phyloP scores from a whole-genome alignment of 176 grass and related monocot species.

The Metroxylon sagu region DNA sequence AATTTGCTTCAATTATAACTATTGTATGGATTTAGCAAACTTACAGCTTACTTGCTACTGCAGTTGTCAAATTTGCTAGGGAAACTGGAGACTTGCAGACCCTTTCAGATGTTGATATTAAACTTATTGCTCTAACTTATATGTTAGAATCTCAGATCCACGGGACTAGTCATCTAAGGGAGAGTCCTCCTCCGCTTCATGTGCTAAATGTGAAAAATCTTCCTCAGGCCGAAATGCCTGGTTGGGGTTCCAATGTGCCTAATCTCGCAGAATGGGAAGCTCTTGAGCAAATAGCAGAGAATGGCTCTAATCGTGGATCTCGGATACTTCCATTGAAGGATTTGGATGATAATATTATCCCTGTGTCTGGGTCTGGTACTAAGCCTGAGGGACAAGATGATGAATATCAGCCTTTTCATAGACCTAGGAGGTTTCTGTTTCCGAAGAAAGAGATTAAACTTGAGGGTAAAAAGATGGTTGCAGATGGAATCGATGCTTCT shows the following conservation, averaged over 20 bases:
- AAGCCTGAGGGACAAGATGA: constrained; percentile 24
- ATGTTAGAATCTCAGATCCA: constrained; percentile 87
- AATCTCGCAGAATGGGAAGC: constrained; percentile 86
- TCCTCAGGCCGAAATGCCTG: constrained; percentile 47
- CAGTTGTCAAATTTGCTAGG: constrained; percentile 83
- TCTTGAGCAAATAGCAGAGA: constrained; percentile 57
- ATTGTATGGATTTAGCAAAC: not conserved
- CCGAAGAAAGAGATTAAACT: constrained; percentile 37
- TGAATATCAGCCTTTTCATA: constrained; percentile 8
- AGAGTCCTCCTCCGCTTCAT: constrained; percentile 60
- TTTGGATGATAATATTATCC: constrained; percentile 44
- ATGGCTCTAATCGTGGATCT: constrained; percentile 26
- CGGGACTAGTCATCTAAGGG: constrained; percentile 66
- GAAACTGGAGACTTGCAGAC: constrained; percentile 94
- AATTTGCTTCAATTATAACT: too few relatives aligned
- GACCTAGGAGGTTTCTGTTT: not conserved
- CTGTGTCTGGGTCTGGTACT: constrained; percentile 16
- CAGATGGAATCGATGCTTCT: constrained; percentile 34
- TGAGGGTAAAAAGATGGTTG: constrained; percentile 39
- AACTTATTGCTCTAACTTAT: constrained; percentile 85
- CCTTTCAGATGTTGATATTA: constrained; percentile 93
- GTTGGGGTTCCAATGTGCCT: constrained; percentile 80
- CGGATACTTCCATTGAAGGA: constrained; percentile 81
- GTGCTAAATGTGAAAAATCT: constrained; percentile 61
- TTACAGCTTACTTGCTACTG: not conserved